These are phyloP conservation scores for Phytophthora melonis DNA, from an alignment of 352 stramenopile species.

Conservation along the genomic window DNA sequence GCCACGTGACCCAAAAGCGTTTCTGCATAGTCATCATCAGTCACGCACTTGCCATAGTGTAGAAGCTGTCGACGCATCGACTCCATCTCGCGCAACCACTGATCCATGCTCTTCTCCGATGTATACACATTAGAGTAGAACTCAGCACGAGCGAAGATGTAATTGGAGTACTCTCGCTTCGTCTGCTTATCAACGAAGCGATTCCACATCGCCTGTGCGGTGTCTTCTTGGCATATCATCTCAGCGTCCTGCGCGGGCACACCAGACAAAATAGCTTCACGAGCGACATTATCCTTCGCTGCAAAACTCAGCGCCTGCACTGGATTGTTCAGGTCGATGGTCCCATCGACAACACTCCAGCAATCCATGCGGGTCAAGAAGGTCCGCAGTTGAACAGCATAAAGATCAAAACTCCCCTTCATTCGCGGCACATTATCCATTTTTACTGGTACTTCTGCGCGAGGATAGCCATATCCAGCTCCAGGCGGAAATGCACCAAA, in stretches of 20 bases:
- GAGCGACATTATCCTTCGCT: slow-evolving; percentile 6
- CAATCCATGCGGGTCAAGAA: slow-evolving; percentile 22
- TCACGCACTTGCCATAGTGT: slow-evolving; percentile 12
- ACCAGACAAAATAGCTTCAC: slow-evolving; percentile 12
- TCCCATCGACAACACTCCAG: slow-evolving; percentile 17
- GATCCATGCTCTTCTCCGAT: slow-evolving; percentile 12
- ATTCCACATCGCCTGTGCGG: slow-evolving; percentile 8
- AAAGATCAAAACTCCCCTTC: too few relatives aligned
- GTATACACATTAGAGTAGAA: slow-evolving; percentile 21
- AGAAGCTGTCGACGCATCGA: slow-evolving; percentile 7
- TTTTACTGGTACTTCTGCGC: too few relatives aligned
- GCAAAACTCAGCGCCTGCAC: neutral
- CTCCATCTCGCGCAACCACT: slow-evolving; percentile 16
- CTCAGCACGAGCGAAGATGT: slow-evolving; percentile 12
- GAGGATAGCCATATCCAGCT: too few relatives aligned
- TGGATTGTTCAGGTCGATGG: slow-evolving; percentile 1
- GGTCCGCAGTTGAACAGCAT: neutral
- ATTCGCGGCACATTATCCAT: too few relatives aligned
- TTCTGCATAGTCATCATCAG: slow-evolving; percentile 17
- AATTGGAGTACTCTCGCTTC: slow-evolving; percentile 24
- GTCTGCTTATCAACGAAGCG: slow-evolving; percentile 15
- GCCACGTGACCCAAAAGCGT: slow-evolving; percentile 8
- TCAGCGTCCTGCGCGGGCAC: slow-evolving; percentile 5
- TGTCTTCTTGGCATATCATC: slow-evolving; percentile 20
- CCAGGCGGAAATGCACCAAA: too few relatives aligned